Conservation (phyloP, 75 land plant species). For the Pinus albicaulis region DNA sequence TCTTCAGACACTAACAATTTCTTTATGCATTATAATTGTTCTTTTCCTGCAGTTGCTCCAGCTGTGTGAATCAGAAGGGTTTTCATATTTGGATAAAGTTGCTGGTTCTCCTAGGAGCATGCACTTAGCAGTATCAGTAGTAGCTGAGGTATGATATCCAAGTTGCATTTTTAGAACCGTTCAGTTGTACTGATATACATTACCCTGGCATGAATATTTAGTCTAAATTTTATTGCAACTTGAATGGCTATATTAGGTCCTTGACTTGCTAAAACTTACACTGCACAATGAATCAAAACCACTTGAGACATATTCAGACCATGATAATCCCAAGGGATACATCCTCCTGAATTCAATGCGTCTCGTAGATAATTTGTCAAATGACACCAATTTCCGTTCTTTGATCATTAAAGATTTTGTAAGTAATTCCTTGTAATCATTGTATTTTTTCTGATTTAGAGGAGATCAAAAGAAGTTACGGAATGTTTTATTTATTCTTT, state of each 20-base stretch:
- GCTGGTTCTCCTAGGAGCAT: conserved; percentile 38
- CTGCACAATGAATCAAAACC: conserved; percentile 29
- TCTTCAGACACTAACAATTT: neutral
- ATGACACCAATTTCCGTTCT: conserved; percentile 49
- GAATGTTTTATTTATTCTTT: conserved; percentile 4
- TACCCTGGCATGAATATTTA: neutral
- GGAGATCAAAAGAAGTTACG: neutral
- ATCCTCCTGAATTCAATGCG: conserved; percentile 38
- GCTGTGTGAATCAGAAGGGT: conserved; percentile 40
- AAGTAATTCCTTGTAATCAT: conserved; percentile 2
- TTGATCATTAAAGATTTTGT: conserved; percentile 45
- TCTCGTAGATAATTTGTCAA: conserved; percentile 47
- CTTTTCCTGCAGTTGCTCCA: conserved; percentile 29
- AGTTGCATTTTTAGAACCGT: neutral
- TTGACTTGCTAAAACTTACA: conserved; percentile 24
- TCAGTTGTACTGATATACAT: neutral
- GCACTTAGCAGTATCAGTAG: conserved; percentile 40
- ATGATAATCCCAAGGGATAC: conserved; percentile 25
- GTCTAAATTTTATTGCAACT: neutral
- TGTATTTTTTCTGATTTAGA: neutral
- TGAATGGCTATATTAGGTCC: conserved; percentile 19
- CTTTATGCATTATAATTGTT: neutral
- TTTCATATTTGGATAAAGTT: conserved; percentile 46
- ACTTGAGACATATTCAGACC: conserved; percentile 11
- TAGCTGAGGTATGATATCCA: conserved; percentile 24